phyloP scores from a whole-genome alignment of 176 grass and related monocot genomes.

The Oryza punctata region DNA sequence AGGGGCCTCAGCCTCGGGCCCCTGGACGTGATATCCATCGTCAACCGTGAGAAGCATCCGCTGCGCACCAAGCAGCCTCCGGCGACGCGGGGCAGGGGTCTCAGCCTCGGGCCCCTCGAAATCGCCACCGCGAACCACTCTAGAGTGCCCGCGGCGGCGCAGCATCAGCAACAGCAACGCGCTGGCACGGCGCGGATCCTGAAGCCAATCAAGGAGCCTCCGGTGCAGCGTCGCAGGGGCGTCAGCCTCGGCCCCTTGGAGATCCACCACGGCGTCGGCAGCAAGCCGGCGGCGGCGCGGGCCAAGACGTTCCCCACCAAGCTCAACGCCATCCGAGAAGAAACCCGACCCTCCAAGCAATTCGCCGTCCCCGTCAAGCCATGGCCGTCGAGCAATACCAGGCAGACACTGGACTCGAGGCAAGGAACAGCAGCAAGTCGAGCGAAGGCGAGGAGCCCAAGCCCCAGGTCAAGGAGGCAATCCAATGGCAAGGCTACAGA shows the following conservation, averaged over 20 bases:
- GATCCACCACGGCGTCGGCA: conserved; percentile 55
- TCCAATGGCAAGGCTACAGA: conserved; percentile 51
- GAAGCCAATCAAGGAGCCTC: conserved; percentile 50
- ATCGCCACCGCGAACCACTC: conserved; percentile 50
- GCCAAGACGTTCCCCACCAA: conserved; percentile 35
- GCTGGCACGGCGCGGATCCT: conserved; percentile 13
- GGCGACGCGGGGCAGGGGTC: conserved; percentile 37
- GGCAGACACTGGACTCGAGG: conserved; percentile 19
- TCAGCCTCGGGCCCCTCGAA: conserved; percentile 71
- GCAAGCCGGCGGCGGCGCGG: conserved; percentile 10
- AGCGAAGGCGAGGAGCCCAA: conserved; percentile 55
- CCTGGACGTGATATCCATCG: conserved; percentile 1
- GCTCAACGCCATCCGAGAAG: conserved; percentile 47
- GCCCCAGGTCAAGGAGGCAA: conserved; percentile 58
- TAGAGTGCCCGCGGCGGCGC: background rate
- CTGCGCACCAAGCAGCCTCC: background rate
- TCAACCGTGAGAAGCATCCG: conserved; percentile 15
- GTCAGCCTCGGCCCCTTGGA: conserved; percentile 79
- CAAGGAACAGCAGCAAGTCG: conserved; percentile 29
- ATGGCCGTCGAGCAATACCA: conserved; percentile 47
- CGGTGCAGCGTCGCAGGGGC: conserved; percentile 54
- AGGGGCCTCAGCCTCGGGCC: conserved; percentile 32
- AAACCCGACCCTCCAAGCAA: conserved; percentile 33
- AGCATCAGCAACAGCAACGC: background rate
- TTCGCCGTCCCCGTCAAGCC: conserved; percentile 31